These are phyloP conservation scores for Botryotinia convoluta DNA, from an alignment of 2,329 filamentous ascomycete species.

Conservation along the genomic window DNA sequence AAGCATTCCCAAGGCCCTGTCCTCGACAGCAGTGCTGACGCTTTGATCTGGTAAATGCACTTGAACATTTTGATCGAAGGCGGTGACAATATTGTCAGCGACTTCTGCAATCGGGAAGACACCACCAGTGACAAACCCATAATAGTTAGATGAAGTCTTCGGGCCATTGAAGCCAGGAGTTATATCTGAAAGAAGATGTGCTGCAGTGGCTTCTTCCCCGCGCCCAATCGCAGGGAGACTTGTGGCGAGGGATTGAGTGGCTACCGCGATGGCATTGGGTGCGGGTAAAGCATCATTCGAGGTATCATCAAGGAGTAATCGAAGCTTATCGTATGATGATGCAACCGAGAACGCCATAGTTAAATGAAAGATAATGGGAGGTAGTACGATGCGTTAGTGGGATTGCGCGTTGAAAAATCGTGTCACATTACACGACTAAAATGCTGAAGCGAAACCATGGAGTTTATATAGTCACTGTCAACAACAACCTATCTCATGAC, in stretches of 20 bases:
- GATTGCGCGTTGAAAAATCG: not conserved
- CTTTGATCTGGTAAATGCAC: slow-evolving; percentile 78
- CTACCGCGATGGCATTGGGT: slow-evolving; percentile 21
- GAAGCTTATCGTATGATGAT: slow-evolving; percentile 32
- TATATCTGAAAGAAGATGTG: slow-evolving; percentile 47
- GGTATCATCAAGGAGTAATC: slow-evolving; percentile 25
- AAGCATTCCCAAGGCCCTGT: slow-evolving; percentile 67
- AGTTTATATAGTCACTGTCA: not conserved
- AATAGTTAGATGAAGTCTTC: slow-evolving; percentile 54
- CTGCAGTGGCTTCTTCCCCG: slow-evolving; percentile 43
- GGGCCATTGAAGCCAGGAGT: slow-evolving; percentile 41
- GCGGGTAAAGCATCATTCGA: slow-evolving; percentile 33
- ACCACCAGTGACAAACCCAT: slow-evolving; percentile 86
- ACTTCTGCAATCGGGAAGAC: slow-evolving; percentile 74
- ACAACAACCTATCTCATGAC: not conserved
- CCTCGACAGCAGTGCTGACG: slow-evolving; percentile 73
- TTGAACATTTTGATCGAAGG: slow-evolving; percentile 78
- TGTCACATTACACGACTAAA: not conserved
- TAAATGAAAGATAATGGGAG: not conserved
- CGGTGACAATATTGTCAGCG: slow-evolving; percentile 80
- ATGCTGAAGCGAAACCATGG: not conserved
- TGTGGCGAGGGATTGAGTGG: slow-evolving; percentile 35
- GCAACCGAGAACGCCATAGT: slow-evolving; percentile 28
- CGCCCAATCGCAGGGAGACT: slow-evolving; percentile 43
- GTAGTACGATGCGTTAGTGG: not conserved